Evolutionary conservation across 2,329 filamentous ascomycete species (phyloP).

Genomic region (Penicillium brasilianum): DNA sequence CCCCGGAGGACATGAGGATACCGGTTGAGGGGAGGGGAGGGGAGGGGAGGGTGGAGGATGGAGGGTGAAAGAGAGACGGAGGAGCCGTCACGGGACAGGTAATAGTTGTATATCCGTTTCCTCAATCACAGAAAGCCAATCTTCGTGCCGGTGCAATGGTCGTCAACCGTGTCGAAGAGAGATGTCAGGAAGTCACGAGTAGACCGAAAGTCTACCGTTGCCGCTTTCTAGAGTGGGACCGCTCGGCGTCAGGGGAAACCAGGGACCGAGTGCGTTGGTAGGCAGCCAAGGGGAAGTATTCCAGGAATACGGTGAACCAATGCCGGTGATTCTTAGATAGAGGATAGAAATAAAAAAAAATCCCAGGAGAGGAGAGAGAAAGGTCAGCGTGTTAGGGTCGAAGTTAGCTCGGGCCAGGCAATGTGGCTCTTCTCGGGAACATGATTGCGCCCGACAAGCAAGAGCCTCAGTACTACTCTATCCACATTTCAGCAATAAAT

Average conservation of each 20-base stretch:
- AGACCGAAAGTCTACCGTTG: conserved; percentile 31
- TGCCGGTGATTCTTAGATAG: neutral
- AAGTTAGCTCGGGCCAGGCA: conserved; percentile 18
- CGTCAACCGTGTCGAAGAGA: conserved; percentile 29
- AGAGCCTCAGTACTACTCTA: neutral
- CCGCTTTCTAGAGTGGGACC: conserved; percentile 33
- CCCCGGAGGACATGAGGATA: conserved; percentile 68
- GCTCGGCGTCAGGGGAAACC: conserved; percentile 34
- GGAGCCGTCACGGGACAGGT: conserved; percentile 12
- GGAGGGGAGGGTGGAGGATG: conserved; percentile 21
- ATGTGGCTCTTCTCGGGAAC: conserved; percentile 19
- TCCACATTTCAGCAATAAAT: neutral
- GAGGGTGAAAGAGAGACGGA: conserved; percentile 14
- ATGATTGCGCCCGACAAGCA: conserved; percentile 13
- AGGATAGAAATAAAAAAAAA: neutral
- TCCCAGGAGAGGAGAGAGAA: neutral
- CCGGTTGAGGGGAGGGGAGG: conserved; percentile 15
- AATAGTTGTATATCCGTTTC: neutral
- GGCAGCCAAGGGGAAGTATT: conserved; percentile 1
- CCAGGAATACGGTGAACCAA: neutral
- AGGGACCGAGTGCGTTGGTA: conserved; percentile 28
- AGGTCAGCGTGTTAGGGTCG: conserved; percentile 13
- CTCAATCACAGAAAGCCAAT: conserved; percentile 19
- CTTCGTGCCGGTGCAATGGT: conserved; percentile 29
- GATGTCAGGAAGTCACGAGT: conserved; percentile 28